Base-by-base conservation (phyloP, 1,284 basidiomycete species). In the Violaceomyces palustris region DNA sequence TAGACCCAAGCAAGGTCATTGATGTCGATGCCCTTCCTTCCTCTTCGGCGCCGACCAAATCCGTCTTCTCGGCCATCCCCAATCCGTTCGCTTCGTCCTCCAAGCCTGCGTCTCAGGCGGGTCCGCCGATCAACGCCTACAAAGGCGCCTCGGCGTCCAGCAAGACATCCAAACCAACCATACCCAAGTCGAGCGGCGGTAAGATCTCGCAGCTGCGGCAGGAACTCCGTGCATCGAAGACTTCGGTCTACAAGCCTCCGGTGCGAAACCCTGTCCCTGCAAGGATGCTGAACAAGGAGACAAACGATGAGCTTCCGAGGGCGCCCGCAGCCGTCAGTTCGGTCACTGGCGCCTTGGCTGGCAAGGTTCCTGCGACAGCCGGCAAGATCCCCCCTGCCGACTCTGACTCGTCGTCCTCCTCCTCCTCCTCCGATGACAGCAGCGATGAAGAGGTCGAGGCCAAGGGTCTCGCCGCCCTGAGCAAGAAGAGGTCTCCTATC, bases 391-490 rank as follows among this genome's bases (percentile, higher is more conserved):
- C n/a, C n/a, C 34, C 44, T 2, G 28, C 37, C 12, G 39, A 45
- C 12, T 51, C 44, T 25, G 61, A 61, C 17, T 78, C 7, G 69
- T 67, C 3, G 64, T n/a, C n/a, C n/a, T n/a, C n/a, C n/a, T n/a
- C n/a, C n/a, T n/a, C n/a, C n/a, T n/a, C n/a, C n/a, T n/a, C n/a
- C n/a, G n/a, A n/a, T n/a, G n/a, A n/a, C n/a, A n/a, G n/a, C n/a
- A n/a, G n/a, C n/a, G n/a, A n/a, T n/a, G n/a, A n/a, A n/a, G n/a
- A n/a, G n/a, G n/a, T n/a, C n/a, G 71, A 39, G 61, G 59, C 42
- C 18, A 57, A 58, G 26, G 64, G 61, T 1, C 78, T 92, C 36
- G 79, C 79, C 3, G 80, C 81, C 50, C 73, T 84, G 45, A 83
- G 43, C 17, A 79, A 78, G 49, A 58, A 56, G 28, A 45, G 35